Base-by-base conservation (phyloP, 2,329 filamentous ascomycete species). In the Ophiostoma pallidulum region DNA sequence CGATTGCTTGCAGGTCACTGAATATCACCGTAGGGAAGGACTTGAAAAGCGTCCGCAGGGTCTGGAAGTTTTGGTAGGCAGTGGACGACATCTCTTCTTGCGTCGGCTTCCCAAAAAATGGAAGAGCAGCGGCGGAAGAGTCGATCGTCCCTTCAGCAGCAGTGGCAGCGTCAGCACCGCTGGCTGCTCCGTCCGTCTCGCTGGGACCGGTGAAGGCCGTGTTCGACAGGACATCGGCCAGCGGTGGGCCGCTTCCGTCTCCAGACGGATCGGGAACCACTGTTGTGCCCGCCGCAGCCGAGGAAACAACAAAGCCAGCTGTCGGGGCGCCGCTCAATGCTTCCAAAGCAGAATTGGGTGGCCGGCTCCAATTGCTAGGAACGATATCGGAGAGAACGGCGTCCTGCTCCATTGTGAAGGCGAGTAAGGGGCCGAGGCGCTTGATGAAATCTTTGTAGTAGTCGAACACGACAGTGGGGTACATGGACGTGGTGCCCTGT, bases 331-430 rank as follows among this genome's bases (percentile, higher is more conserved):
- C 16, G 29, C 45, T 49, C 8, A n/a, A 18, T 8, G 41, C 35
- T 19, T 54, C 55, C 22, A 47, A 29, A 4, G 38, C 26, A 0
- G 46, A 22, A 4, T 41, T 29, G 24, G 51, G 51, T 33, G 51
- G 51, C n/a, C 41, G 45, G 4, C 68, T 69, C 82, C 82, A 86
- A 50, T 80, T 71, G 32, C 80, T 74, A 1, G 91, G 88, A 41
- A 95, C 82, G 45, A 77, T 73, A 43, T 78, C 81, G 54, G 84
- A 77, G 38, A 96, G 70, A 1, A 82, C 70, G 31, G 90, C 84
- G 54, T 94, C 86, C 63, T 98, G 91, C 64, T 82, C 83, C n/a
- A 94, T 74, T 50, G 88, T 85, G 45, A 83, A 82, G 36, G 85
- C 78, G 54, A 96, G 75, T 14, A 98, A 68, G 20, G 81, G 80